phyloP scores from a whole-genome alignment of 129 eudicot genomes.

The Lactuca saligna region DNA sequence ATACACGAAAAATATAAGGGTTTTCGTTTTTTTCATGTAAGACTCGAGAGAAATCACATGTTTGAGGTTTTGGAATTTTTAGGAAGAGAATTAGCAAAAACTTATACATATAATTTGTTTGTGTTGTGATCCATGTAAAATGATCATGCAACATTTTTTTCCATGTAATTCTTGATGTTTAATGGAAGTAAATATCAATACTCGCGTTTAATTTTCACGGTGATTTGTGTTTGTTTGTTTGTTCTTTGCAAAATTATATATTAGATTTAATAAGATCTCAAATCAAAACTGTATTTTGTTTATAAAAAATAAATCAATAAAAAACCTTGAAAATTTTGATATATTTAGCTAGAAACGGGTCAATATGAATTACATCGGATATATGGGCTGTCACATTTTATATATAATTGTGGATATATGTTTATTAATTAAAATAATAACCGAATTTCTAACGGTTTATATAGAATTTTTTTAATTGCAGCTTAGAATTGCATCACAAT shows the following conservation, averaged over 20 bases:
- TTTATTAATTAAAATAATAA: too few relatives aligned
- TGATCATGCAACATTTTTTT: conserved; percentile 25
- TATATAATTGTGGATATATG: too few relatives aligned
- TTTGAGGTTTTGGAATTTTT: conserved; percentile 23
- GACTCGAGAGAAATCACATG: conserved; percentile 15
- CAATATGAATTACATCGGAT: too few relatives aligned
- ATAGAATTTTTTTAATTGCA: too few relatives aligned
- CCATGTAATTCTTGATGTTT: conserved; percentile 21
- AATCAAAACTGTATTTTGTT: neutral
- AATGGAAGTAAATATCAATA: conserved; percentile 32
- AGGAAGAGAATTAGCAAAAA: conserved; percentile 25
- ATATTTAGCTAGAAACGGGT: too few relatives aligned
- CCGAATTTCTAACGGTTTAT: neutral
- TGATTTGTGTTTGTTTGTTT: neutral
- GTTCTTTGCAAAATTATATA: neutral
- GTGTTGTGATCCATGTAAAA: conserved; percentile 24
- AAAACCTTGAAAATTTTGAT: neutral
- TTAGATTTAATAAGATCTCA: neutral
- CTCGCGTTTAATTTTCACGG: neutral
- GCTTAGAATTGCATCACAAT: too few relatives aligned
- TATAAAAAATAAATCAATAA: too few relatives aligned
- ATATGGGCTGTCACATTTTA: too few relatives aligned
- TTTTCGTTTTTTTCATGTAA: conserved; percentile 12
- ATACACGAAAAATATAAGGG: conserved; percentile 3
- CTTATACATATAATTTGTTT: conserved; percentile 25